Base-by-base conservation (phyloP, 768 basidiomycete species). In the Leccinum longicurvipes region DNA sequence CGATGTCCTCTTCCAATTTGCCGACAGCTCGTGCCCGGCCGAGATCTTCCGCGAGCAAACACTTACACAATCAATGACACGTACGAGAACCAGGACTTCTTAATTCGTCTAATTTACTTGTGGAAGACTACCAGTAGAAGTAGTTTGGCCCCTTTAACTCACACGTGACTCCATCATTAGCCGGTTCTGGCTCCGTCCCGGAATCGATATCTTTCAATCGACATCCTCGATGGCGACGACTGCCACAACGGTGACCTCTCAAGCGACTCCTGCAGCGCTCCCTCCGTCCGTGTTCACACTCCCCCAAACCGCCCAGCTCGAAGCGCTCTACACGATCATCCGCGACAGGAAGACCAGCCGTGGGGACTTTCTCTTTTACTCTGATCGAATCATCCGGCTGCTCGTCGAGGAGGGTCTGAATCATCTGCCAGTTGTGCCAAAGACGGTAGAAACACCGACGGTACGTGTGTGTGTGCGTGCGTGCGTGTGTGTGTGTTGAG, bases 351-450 rank as follows among this genome's bases (percentile, higher is more conserved):
- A 87, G 41, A 97, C 96, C 3, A 82, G 82, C 25, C 77, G 94
- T 52, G 94, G 94, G 8, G 97, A 98, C 69, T 99, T 99, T 66
- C 81, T 99, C 58, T 99, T 98, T 74, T 95, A 95, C 71, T 89
- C 89, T 11, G 92, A 94, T 73, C 80, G 94, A 17, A 93, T 98
- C 72, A 98, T 98, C 63, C 77, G 88, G 47, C 66, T 90, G 45
- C 78, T 91, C 53, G 88, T 91, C 21, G 87, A 89, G 69, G 84
- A 89, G 75, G 92, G 95, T 19, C 74, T 98, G 59, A 98, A 99
- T 70, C 94, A 89, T 66, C 76, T 89, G 3, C 87, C 87, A 0
- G 85, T 97, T 56, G 69, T 96, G 17, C 79, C 83, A 27, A 82
- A 88, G 76, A 84, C 81, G 3, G 81, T 95, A 27, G 79, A 85